Evolutionary conservation across 2,329 filamentous ascomycete genomes (phyloP), one percentile per base, ranked within the genome.

Genomic region (Aaosphaeria arxii): DNA sequence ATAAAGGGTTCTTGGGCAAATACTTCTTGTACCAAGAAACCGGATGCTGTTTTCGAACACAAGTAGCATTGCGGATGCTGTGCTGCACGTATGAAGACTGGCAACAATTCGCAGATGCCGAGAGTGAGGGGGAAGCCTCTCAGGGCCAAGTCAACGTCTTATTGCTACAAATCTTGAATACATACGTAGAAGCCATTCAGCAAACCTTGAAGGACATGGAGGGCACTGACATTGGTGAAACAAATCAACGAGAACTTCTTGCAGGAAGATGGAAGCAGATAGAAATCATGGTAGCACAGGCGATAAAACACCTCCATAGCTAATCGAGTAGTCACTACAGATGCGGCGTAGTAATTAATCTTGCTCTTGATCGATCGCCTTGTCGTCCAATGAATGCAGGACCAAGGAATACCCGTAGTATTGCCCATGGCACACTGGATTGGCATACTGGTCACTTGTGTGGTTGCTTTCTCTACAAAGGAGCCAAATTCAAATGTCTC

Each of bases 1-100:
- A 74, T 38, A 67, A 73, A 28, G 70, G 72, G 1, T 77, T 72
- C 40, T 63, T 74, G 5, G 73, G 59, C 3, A 40, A 40, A 7
- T 40, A 40, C 24, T 11, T 17, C 11, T 17, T 40, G 17, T 9
- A 36, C n/a, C 33, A n/a, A 36, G n/a, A 36, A 9, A 2, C 7
- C n/a, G 33, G 9, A 36, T 9, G 33, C 7, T 36, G 33, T n/a
- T 36, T 36, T 36, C 33, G 33, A n/a, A 36, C 33, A 9, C 33
- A 36, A n/a, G 33, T 36, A 36, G 33, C 33, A n/a, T 36, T 36
- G n/a, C 33, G 33, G n/a, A 36, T 36, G 33, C 33, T 36, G 7
- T 36, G 33, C 33, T 36, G 33, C n/a, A 36, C 9, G 9, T n/a
- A 9, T 36, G n/a, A 9, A n/a, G 9, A 36, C 7, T 36, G 33